These are phyloP conservation scores for Venturiaceae sp. DNA, from an alignment of 2,329 filamentous ascomycete species.

Conservation along the genomic window DNA sequence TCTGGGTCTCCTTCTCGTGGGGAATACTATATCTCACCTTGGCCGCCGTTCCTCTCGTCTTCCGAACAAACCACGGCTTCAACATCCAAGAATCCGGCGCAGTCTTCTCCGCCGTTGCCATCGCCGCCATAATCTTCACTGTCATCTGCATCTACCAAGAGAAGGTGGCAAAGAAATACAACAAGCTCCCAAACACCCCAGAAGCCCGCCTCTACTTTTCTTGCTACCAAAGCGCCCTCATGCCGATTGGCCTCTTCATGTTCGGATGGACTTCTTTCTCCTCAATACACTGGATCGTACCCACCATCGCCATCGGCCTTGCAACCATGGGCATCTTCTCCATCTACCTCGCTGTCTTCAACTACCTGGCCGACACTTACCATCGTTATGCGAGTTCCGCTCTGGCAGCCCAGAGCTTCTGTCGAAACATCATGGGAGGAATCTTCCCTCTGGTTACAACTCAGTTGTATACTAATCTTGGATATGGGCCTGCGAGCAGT, in stretches of 20 bases:
- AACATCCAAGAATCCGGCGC: conserved; percentile 56
- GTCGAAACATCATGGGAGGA: conserved; percentile 74
- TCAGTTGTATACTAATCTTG: conserved; percentile 63
- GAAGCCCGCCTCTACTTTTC: conserved; percentile 78
- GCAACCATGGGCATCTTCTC: conserved; percentile 80
- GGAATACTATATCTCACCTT: conserved; percentile 81
- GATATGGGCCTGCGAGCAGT: conserved; percentile 60
- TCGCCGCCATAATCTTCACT: conserved; percentile 58
- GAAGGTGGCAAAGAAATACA: conserved; percentile 43
- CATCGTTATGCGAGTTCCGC: conserved; percentile 77
- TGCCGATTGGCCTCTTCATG: conserved; percentile 74
- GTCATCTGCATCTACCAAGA: conserved; percentile 64
- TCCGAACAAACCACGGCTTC: conserved; percentile 58
- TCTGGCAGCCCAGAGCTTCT: conserved; percentile 77
- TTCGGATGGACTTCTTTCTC: conserved; percentile 62
- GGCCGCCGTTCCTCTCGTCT: conserved; percentile 69
- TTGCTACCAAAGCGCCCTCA: conserved; percentile 63
- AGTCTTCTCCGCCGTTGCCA: conserved; percentile 63
- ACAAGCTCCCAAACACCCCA: conserved; percentile 36
- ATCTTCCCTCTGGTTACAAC: conserved; percentile 69
- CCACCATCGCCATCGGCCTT: conserved; percentile 58
- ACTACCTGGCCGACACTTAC: conserved; percentile 85
- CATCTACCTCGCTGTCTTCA: conserved; percentile 83
- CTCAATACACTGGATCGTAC: conserved; percentile 61
- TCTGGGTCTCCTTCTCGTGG: conserved; percentile 89